Percentiles rank a stretch among this genome's conserved stretches.
phyloP scores from a whole-genome alignment of 2,329 filamentous ascomycete species.

The Fusarium sp. region DNA sequence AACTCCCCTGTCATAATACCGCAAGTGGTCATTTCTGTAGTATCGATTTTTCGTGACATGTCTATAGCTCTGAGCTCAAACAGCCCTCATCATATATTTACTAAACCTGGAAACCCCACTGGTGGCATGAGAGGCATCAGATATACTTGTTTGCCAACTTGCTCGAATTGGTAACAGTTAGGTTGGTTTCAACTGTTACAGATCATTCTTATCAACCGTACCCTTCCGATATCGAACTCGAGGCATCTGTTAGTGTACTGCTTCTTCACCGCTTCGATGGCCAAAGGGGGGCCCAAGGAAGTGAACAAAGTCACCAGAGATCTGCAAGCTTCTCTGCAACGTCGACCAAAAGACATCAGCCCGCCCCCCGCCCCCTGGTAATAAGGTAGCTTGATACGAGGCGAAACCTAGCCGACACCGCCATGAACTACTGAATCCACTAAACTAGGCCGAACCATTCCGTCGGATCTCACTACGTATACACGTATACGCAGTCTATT shows the following conservation, averaged over 20 bases:
- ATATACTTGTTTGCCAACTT: neutral
- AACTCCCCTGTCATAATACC: constrained; percentile 11
- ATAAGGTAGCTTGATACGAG: constrained; percentile 26
- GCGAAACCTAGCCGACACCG: constrained; percentile 25
- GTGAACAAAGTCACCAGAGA: constrained; percentile 17
- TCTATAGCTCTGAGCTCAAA: neutral
- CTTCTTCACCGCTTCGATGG: constrained; percentile 13
- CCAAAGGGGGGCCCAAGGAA: constrained; percentile 6
- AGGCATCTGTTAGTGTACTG: neutral
- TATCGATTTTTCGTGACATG: constrained; percentile 4
- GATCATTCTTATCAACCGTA: neutral
- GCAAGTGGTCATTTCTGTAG: constrained; percentile 1
- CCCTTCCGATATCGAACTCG: neutral
- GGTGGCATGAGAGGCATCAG: neutral
- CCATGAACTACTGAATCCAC: constrained; percentile 19
- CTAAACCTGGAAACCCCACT: neutral
- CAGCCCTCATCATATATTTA: neutral
- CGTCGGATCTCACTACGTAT: constrained; percentile 35
- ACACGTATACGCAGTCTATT: constrained; percentile 5
- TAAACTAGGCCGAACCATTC: constrained; percentile 41
- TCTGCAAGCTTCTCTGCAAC: constrained; percentile 8
- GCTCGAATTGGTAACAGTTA: neutral
- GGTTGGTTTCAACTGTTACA: too few relatives aligned
- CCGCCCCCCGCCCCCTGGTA: too few relatives aligned
- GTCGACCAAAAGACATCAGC: constrained; percentile 1